These are phyloP conservation scores for Alternaria sp. DNA, from an alignment of 2,329 filamentous ascomycete genomes.

Conservation along the genomic window DNA sequence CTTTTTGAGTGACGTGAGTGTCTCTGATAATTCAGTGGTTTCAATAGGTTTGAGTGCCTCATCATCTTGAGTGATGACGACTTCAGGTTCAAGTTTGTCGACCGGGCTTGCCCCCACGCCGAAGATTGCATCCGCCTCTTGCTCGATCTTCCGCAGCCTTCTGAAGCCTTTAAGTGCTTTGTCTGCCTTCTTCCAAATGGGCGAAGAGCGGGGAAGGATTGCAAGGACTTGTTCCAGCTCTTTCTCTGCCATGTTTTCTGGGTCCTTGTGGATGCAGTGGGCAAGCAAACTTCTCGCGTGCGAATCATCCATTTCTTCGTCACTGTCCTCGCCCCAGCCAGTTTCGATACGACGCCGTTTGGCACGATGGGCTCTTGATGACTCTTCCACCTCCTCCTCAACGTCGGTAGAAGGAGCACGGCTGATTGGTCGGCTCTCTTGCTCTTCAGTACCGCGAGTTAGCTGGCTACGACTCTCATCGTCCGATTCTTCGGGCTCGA, in stretches of 20 bases:
- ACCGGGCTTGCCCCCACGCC: constrained; percentile 57
- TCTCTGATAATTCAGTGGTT: constrained; percentile 48
- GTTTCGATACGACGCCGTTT: constrained; percentile 58
- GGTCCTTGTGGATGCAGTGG: constrained; percentile 65
- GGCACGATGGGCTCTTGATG: constrained; percentile 54
- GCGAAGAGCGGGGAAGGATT: constrained; percentile 64
- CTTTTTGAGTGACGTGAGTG: constrained; percentile 37
- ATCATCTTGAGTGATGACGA: constrained; percentile 56
- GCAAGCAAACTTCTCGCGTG: constrained; percentile 58
- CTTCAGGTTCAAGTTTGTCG: constrained; percentile 52
- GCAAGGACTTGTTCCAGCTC: constrained; percentile 65
- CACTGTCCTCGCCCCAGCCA: constrained; percentile 58
- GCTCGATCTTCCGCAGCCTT: constrained; percentile 77
- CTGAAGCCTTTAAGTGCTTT: constrained; percentile 65
- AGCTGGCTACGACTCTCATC: constrained; percentile 74
- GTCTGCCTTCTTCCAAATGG: constrained; percentile 77
- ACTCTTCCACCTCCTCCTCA: constrained; percentile 61
- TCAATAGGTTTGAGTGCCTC: constrained; percentile 50
- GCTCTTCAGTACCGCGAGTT: constrained; percentile 81
- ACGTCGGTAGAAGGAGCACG: constrained; percentile 65
- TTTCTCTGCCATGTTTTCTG: constrained; percentile 73
- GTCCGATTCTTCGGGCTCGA: constrained; percentile 84
- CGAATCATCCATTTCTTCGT: constrained; percentile 60
- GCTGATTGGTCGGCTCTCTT: constrained; percentile 81
- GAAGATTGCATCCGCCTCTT: constrained; percentile 79